A percentile compares a stretch with the other conserved stretches of the same genome.
Conservation (phyloP, 139 green algal species). For the Chlorella sp. region DNA sequence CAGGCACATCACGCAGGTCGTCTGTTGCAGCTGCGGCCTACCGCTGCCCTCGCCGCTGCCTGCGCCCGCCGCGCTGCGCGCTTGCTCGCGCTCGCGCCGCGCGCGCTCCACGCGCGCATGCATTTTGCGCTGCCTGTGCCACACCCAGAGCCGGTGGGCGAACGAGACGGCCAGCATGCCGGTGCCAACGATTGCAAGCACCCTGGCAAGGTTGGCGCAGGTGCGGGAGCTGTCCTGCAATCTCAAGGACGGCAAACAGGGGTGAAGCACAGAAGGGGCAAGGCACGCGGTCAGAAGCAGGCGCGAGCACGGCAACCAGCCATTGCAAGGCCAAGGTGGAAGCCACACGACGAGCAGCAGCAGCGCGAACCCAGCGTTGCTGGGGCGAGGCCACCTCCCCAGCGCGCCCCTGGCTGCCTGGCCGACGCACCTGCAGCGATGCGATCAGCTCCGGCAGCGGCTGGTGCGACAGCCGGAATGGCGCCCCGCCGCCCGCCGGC, state of each 20-base stretch:
- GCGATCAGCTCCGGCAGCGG: slow-evolving; percentile 33
- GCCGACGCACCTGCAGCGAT: too few relatives aligned
- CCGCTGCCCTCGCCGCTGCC: background rate
- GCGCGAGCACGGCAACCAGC: too few relatives aligned
- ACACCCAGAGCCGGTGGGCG: background rate
- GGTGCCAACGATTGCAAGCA: slow-evolving; percentile 15
- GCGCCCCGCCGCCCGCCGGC: background rate
- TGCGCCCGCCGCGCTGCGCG: background rate
- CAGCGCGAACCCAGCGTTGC: too few relatives aligned
- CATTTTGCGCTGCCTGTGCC: background rate
- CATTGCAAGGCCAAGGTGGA: too few relatives aligned
- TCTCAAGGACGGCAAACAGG: too few relatives aligned
- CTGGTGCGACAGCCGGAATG: slow-evolving; percentile 21
- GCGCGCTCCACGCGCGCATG: slow-evolving; percentile 4
- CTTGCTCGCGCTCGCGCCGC: slow-evolving; percentile 7
- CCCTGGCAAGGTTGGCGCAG: background rate
- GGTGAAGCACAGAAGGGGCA: too few relatives aligned
- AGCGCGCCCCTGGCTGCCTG: too few relatives aligned
- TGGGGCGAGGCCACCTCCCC: too few relatives aligned
- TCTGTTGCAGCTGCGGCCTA: background rate
- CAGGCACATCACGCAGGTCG: slow-evolving; percentile 58
- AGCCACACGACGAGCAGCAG: too few relatives aligned
- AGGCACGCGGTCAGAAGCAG: too few relatives aligned
- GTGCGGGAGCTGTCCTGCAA: background rate
- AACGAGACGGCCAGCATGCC: slow-evolving; percentile 22